Evolutionary conservation across 2,329 filamentous ascomycete species (phyloP).

Genomic region (Fusarium pilosicola): DNA sequence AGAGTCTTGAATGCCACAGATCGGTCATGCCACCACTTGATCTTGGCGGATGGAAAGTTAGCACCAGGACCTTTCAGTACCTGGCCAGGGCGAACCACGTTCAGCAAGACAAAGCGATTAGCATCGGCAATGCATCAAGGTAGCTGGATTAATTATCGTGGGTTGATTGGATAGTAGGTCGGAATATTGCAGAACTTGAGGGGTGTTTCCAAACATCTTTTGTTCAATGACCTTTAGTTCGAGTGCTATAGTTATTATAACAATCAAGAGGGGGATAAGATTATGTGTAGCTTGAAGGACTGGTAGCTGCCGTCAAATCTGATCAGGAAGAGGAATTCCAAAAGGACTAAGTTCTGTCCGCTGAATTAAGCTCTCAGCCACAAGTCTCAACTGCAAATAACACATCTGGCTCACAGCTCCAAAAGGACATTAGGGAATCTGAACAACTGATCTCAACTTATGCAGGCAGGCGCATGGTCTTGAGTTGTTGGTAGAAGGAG

Average conservation of each 20-base stretch:
- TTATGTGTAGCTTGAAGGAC: background rate
- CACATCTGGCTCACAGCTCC: too few relatives aligned
- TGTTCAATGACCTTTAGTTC: fast-evolving
- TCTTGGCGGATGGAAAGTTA: background rate
- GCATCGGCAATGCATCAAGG: background rate
- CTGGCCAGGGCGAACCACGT: background rate
- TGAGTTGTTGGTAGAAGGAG: background rate
- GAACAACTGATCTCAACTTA: background rate
- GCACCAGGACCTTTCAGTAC: background rate
- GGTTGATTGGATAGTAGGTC: too few relatives aligned
- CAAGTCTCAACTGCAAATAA: too few relatives aligned
- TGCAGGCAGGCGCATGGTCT: too few relatives aligned
- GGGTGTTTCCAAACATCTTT: background rate
- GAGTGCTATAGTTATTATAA: background rate
- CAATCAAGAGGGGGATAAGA: background rate
- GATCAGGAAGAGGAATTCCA: background rate
- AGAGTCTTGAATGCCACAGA: background rate
- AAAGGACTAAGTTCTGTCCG: too few relatives aligned
- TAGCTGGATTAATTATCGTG: background rate
- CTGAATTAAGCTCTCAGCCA: too few relatives aligned
- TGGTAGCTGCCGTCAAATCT: too few relatives aligned
- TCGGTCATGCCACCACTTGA: background rate
- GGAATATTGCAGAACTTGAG: too few relatives aligned
- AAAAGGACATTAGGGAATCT: background rate
- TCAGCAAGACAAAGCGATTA: background rate